Evolutionary conservation across 2,329 filamentous ascomycete genomes (phyloP), one percentile per base, ranked within the genome.

Genomic region (Colletotrichum sansevieriae): DNA sequence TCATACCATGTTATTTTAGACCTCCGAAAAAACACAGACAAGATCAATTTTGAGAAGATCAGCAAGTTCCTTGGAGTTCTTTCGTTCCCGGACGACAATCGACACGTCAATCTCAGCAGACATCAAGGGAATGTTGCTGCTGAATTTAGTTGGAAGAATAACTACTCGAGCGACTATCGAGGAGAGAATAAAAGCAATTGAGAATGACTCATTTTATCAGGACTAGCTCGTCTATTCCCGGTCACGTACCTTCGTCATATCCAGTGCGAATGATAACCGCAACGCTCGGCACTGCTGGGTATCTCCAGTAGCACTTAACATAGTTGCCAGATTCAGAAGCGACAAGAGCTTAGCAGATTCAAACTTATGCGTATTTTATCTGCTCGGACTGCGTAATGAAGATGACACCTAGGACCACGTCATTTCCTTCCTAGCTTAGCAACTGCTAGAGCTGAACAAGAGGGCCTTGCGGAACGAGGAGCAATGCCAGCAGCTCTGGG

Each of bases 201-300:
- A 54, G 51, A 35, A 35, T 1, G 51, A 54, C 25, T 35, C 8
- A 3, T 2, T 10, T 18, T 54, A 54, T 9, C 8, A 35, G 51
- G 51, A 54, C 7, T 54, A 25, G 51, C 25, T 54, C 4, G 51
- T 18, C n/a, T 20, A 15, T 35, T n/a, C 51, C 25, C 8, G 35
- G 12, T 54, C n/a, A n/a, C 51, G 51, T 15, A 25, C 35, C 25
- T 11, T 54, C 25, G 51, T 54, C 9, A 35, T 54, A 1, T 54
- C 51, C 8, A 25, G 51, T 35, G 51, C n/a, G 4, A 54, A 54
- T n/a, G 13, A 54, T 10, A 18, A 54, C 9, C 25, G 3, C 3
- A 54, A n/a, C 25, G 51, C 51, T n/a, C 10, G 51, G 13, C n/a
- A 54, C 25, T 54, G 51, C 25, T 54, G 51, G 51, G 51, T 54